Evolutionary conservation across 352 stramenopile genomes (phyloP).

Genomic region (Elongisporangium anandrum): DNA sequence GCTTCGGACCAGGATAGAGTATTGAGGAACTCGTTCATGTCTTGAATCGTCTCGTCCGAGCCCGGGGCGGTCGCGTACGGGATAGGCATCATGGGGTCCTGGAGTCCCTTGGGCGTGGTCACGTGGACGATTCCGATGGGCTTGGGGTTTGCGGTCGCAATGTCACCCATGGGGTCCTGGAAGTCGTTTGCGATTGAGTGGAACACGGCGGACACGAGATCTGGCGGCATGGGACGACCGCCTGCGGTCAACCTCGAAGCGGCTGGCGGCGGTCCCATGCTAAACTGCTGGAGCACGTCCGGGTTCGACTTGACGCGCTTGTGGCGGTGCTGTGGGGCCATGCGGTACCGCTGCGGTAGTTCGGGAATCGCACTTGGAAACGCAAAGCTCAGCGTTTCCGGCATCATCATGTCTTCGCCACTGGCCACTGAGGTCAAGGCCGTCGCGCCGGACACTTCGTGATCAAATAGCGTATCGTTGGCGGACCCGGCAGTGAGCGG

Average conservation of each 20-base stretch:
- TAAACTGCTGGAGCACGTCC: conserved; percentile 42
- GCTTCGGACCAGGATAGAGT: conserved; percentile 36
- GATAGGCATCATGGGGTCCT: conserved; percentile 17
- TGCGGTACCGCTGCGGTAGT: conserved; percentile 23
- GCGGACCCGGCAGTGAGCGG: conserved; percentile 3
- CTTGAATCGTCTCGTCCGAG: conserved; percentile 29
- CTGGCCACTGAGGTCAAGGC: conserved; percentile 15
- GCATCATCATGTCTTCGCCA: conserved; percentile 34
- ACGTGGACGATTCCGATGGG: conserved; percentile 28
- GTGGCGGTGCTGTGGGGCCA: conserved; percentile 49
- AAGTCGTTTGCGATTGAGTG: conserved; percentile 18
- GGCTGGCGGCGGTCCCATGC: conserved; percentile 10
- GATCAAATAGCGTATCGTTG: conserved; percentile 52
- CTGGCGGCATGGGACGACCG: conserved; percentile 15
- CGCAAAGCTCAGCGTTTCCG: conserved; percentile 22
- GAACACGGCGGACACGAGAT: conserved; percentile 17
- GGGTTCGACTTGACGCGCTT: conserved; percentile 60
- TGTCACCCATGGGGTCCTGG: conserved; percentile 6
- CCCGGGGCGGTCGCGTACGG: conserved; percentile 5
- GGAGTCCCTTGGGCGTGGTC: conserved; percentile 10
- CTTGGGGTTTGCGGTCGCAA: neutral
- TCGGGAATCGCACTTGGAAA: conserved; percentile 1
- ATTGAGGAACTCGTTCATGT: conserved; percentile 53
- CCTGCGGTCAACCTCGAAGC: neutral
- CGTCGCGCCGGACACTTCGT: conserved; percentile 28